These are phyloP conservation scores for Rubia yunnanensis DNA, from an alignment of 257 asterid species.

Conservation along the genomic window DNA sequence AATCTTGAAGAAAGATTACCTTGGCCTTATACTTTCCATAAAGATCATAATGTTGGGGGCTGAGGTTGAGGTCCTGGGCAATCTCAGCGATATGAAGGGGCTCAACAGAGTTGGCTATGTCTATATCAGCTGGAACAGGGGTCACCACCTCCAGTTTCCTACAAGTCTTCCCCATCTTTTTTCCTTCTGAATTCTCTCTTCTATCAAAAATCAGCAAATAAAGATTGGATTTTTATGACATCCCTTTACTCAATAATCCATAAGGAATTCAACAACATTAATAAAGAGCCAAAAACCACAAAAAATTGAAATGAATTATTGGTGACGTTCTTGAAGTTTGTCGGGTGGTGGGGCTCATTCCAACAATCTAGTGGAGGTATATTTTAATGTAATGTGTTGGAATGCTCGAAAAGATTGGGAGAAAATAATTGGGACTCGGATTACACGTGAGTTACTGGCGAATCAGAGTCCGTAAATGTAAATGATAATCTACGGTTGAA, in stretches of 20 bases:
- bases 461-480: not conserved
- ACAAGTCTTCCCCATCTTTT: slow-evolving; percentile 53
- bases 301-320: not conserved
- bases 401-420: not conserved
- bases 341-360: not conserved
- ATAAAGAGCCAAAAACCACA: not conserved
- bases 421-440: not conserved
- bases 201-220: not conserved
- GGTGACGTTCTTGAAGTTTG: not conserved
- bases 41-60: slow-evolving; percentile 65
- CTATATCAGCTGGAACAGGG: slow-evolving; percentile 93
- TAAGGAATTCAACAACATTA: not conserved
- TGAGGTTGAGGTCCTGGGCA: slow-evolving; percentile 67
- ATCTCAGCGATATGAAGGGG: slow-evolving; percentile 77
- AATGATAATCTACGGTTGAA: not conserved
- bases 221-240: not conserved
- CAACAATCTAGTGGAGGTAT: not conserved
- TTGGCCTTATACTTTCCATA: slow-evolving; percentile 91
- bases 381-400: not conserved
- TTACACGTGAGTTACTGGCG: not conserved
- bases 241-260: not conserved
- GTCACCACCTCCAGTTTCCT: slow-evolving; percentile 66
- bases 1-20: slow-evolving; percentile 22
- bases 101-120: slow-evolving; percentile 84
- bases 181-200: not conserved